Conservation (phyloP, 2,329 filamentous ascomycete genomes). For the Nemania sp. region DNA sequence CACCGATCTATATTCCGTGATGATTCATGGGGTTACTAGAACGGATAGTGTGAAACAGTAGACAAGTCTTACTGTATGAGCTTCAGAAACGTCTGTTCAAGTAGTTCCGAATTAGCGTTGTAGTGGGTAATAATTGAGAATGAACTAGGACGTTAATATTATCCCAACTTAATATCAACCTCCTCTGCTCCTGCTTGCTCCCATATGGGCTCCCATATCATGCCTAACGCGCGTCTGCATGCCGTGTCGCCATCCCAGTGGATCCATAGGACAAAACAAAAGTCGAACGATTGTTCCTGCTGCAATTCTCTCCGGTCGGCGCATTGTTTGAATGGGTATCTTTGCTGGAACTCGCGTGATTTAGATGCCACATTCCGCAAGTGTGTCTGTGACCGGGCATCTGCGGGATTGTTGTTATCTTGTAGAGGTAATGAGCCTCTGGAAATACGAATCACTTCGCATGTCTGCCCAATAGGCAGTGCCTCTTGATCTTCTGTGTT, state of each 20-base stretch:
- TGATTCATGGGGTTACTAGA: too few relatives aligned
- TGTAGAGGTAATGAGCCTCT: slow-evolving; percentile 4
- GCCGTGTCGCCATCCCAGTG: slow-evolving; percentile 7
- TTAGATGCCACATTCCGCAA: background rate
- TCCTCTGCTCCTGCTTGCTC: background rate
- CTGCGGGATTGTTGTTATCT: background rate
- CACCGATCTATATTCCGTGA: too few relatives aligned
- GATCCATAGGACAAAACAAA: slow-evolving; percentile 12
- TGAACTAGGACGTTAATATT: background rate
- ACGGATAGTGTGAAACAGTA: too few relatives aligned
- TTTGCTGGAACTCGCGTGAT: background rate
- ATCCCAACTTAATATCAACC: slow-evolving; percentile 10
- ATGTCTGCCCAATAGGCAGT: background rate
- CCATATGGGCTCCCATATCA: slow-evolving; percentile 2
- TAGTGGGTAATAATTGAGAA: too few relatives aligned
- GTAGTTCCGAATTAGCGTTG: too few relatives aligned
- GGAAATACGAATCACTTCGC: slow-evolving; percentile 6
- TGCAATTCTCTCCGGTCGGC: background rate
- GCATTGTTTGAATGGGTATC: background rate
- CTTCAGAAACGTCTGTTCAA: too few relatives aligned
- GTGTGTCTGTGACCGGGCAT: background rate
- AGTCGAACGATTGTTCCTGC: background rate
- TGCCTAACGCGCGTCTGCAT: background rate
- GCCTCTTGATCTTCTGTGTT: background rate
- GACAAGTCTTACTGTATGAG: too few relatives aligned